Base-by-base conservation (phyloP, 163 green algal genomes). In the Scenedesmus sp. region DNA sequence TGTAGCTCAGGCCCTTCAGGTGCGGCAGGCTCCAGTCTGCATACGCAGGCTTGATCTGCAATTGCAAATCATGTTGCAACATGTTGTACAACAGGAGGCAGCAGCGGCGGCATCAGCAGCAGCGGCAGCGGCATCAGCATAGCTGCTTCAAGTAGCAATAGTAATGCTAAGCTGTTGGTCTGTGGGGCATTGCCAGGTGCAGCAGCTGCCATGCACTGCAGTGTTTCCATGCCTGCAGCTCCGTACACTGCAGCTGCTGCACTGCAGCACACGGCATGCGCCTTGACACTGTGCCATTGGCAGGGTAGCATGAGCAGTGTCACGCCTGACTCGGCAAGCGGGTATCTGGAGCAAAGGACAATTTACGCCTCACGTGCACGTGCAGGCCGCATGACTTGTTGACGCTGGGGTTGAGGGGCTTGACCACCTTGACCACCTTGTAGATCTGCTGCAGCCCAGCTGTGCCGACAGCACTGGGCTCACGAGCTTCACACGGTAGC, bases 321-420 rank as follows among this genome's bases (percentile, higher is more conserved):
- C n/a, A n/a, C n/a, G n/a, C n/a, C n/a, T n/a, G n/a, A n/a, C n/a
- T n/a, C n/a, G n/a, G n/a, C n/a, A n/a, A n/a, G n/a, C n/a, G n/a
- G n/a, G n/a, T n/a, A n/a, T n/a, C n/a, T n/a, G n/a, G n/a, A n/a
- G n/a, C n/a, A n/a, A n/a, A n/a, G n/a, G n/a, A n/a, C n/a, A n/a
- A n/a, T n/a, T n/a, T n/a, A 18, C 22, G 42, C n/a, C 80, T 86
- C n/a, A 89, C 59, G 30, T 89, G 83, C 59, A 89, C 83, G 51
- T 89, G 83, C 83, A 89, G 53, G 37, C 83, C 53, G 24, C 40
- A 68, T 53, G 59, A 46, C 26, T 89, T 89, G 83, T 89, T 89
- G 24, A 89, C 83, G 26, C 53, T 53, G 12, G 83, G 83, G n/a
- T 89, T 65, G 6, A 81, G 51, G 40, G 37, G 30, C 53, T 89